Conservation (phyloP, 2,329 filamentous ascomycete genomes). For the Trichoderma breve region DNA sequence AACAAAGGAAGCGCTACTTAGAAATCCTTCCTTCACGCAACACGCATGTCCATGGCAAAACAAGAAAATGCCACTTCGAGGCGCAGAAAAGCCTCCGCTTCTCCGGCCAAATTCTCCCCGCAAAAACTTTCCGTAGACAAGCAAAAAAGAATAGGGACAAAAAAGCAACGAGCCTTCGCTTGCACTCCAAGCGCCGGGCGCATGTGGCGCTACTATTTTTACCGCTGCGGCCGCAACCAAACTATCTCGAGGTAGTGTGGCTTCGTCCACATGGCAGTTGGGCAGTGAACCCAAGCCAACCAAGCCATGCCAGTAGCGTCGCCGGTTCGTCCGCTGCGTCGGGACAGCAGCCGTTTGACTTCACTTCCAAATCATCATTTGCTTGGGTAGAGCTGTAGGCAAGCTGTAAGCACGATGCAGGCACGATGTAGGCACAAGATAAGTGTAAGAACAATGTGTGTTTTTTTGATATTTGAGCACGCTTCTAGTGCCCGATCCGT, state of each 20-base stretch:
- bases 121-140: slow-evolving; percentile 9
- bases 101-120: slow-evolving; percentile 1
- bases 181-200: neutral
- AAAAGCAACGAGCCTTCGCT: slow-evolving; percentile 11
- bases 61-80: neutral
- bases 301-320: slow-evolving; percentile 7
- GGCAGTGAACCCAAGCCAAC: slow-evolving; percentile 1
- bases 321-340: neutral
- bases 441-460: neutral
- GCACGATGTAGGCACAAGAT: neutral
- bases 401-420: neutral
- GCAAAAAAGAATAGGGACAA: neutral
- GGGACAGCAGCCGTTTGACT: neutral
- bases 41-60: neutral
- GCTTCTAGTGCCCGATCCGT: slow-evolving; percentile 11
- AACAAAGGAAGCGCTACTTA: neutral
- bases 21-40: neutral
- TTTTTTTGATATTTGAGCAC: slow-evolving; percentile 12
- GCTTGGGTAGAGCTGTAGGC: neutral
- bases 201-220: slow-evolving; percentile 14
- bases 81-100: neutral
- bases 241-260: neutral
- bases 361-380: neutral
- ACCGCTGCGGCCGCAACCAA: slow-evolving; percentile 11
- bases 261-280: slow-evolving; percentile 5